phyloP scores from a whole-genome alignment of 2,329 filamentous ascomycete species.

The Colletotrichum sojae region DNA sequence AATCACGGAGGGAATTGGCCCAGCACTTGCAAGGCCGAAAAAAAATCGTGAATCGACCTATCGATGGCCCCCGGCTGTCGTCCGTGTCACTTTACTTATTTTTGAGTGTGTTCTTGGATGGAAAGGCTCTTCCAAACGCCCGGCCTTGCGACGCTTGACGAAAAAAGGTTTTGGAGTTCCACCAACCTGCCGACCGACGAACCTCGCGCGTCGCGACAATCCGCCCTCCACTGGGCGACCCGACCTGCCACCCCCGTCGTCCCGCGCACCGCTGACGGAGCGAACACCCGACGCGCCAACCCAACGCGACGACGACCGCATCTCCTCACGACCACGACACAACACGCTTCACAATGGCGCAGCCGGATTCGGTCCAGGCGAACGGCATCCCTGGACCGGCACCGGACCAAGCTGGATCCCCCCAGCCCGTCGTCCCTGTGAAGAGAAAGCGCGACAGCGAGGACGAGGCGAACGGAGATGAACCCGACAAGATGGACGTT shows the following conservation, averaged over 20 bases:
- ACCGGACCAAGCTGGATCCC: conserved; percentile 50
- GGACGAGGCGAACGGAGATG: conserved; percentile 50
- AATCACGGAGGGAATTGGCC: conserved; percentile 43
- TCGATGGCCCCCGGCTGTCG: conserved; percentile 39
- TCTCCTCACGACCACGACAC: conserved; percentile 3
- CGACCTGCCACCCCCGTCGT: conserved; percentile 41
- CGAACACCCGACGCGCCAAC: conserved; percentile 15
- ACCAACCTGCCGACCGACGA: conserved; percentile 48
- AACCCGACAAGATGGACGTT: conserved; percentile 45
- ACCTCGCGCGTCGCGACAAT: conserved; percentile 44
- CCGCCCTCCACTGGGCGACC: conserved; percentile 40
- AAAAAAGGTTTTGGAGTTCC: conserved; percentile 56
- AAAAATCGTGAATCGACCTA: conserved; percentile 33
- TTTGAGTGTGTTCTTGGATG: conserved; percentile 42
- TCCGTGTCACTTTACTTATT: conserved; percentile 32
- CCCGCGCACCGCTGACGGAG: conserved; percentile 34
- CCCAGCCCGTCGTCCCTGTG: conserved; percentile 53
- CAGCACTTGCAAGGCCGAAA: conserved; percentile 33
- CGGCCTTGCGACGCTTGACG: conserved; percentile 52
- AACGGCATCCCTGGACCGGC: conserved; percentile 60
- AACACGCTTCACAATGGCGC: conserved; percentile 54
- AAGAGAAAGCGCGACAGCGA: conserved; percentile 73
- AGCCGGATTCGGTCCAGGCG: conserved; percentile 54
- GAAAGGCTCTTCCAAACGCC: conserved; percentile 50
- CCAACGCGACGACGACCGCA: conserved; percentile 28